Base-by-base conservation (phyloP, 225 moss, liverwort and hornwort species). In the Physcomitrellopsis africana region DNA sequence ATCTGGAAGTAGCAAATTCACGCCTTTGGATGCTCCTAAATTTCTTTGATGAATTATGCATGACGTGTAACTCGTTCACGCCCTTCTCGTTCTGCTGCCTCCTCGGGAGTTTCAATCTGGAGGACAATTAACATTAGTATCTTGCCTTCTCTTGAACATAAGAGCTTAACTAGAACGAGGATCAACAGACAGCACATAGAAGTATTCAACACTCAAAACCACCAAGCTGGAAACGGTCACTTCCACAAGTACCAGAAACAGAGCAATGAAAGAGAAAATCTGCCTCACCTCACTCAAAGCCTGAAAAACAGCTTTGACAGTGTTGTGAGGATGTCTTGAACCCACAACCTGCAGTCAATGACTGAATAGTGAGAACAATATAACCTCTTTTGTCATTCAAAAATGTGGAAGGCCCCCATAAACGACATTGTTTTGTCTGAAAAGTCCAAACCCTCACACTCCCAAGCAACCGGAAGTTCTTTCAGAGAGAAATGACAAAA, bases 301-400 rank as follows among this genome's bases (percentile, higher is more conserved):
- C 72, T 96, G 81, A 60, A 96, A 96, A 22, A 96, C 94, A 65
- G 96, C 96, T 81, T 94, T 96, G 29, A 96, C 94, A 11, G 94
- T 96, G 77, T 96, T 96, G 43, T 92, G 85, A 66, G 96, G 92
- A 89, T 96, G 89, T 68, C 96, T 87, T 51, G 94, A 96, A 71
- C 96, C 96, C 58, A 96, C 86, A 32, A 94, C 82, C 92, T 93
- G 86, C 78, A 79, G 20, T n/a, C 63, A 70, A 68, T 32, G 48
- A 49, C 51, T 15, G 56, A 63, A 57, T 29, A 29, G 22, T 51
- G 13, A 15, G 11, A 64, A 66, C 8, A 16, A 53, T 64, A 17
- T 32, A 55, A 66, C 13, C 52, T 24, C 20, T 15, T 44, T 32
- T 56, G 29, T 27, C 17, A 13, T 8, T 48, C 11, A 65, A 45